phyloP scores from a whole-genome alignment of 176 grass and related monocot species.

The Saccharum spontaneum region DNA sequence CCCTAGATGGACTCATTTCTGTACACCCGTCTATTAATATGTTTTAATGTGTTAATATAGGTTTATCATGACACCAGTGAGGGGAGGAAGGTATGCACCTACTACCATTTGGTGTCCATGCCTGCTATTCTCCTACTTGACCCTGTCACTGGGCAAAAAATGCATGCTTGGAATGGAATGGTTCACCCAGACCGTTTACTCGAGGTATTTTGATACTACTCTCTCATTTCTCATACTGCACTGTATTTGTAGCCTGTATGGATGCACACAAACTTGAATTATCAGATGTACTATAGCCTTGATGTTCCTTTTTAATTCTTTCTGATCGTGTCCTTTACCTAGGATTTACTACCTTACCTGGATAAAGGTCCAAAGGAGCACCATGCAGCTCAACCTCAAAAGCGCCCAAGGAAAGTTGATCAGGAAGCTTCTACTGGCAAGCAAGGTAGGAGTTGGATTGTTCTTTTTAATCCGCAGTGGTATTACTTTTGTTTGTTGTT shows the following conservation, averaged over 20 bases:
- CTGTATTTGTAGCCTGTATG: constrained; percentile 3
- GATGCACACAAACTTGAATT: background rate
- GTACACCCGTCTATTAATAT: constrained; percentile 3
- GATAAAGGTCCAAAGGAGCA: constrained; percentile 96
- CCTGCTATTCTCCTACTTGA: constrained; percentile 87
- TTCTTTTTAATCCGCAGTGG: background rate
- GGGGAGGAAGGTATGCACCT: constrained; percentile 94
- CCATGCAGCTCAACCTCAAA: constrained; percentile 78
- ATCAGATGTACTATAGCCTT: background rate
- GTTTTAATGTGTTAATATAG: constrained; percentile 41
- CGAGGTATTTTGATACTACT: constrained; percentile 54
- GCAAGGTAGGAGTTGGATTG: constrained; percentile 42
- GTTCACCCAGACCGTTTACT: constrained; percentile 85
- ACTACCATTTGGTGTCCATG: constrained; percentile 75
- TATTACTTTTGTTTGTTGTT: background rate
- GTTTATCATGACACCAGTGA: constrained; percentile 79
- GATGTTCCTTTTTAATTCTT: background rate
- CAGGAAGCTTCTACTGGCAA: constrained; percentile 46
- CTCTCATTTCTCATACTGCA: background rate
- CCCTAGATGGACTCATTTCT: background rate
- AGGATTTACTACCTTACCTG: constrained; percentile 93
- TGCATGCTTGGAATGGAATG: constrained; percentile 89
- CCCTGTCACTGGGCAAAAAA: constrained; percentile 94
- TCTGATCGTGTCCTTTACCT: constrained; percentile 23
- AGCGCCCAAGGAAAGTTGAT: constrained; percentile 83